These are phyloP conservation scores for Ustilago sp. DNA, from an alignment of 1,284 basidiomycete species.

Conservation along the genomic window DNA sequence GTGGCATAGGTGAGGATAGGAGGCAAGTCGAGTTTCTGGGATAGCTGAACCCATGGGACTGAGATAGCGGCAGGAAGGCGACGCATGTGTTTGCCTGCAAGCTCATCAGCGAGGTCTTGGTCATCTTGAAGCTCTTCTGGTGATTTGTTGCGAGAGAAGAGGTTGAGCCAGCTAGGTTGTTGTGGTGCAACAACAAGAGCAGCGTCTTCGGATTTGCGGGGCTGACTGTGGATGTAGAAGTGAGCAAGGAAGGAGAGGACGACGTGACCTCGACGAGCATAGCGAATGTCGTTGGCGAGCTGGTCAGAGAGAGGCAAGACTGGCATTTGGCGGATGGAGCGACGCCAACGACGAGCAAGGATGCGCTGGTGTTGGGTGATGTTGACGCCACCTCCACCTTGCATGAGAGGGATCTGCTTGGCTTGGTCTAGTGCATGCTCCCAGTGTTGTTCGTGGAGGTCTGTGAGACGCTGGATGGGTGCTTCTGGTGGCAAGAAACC, in stretches of 20 bases:
- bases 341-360: conserved; percentile 74
- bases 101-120: conserved; percentile 44
- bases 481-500: conserved; percentile 90
- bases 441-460: conserved; percentile 77
- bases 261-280: conserved; percentile 79
- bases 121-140: conserved; percentile 36
- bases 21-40: conserved; percentile 81
- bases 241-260: conserved; percentile 88
- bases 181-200: conserved; percentile 1
- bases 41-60: conserved; percentile 78
- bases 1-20: conserved; percentile 93
- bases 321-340: conserved; percentile 72
- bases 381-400: conserved; percentile 53
- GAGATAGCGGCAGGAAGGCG: conserved; percentile 80
- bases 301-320: conserved; percentile 46
- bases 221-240: conserved; percentile 84
- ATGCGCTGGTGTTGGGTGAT: conserved; percentile 37
- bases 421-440: conserved; percentile 74
- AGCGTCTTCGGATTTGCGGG: conserved; percentile 52
- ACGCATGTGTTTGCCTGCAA: conserved; percentile 67
- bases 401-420: conserved; percentile 68
- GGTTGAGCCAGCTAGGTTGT: conserved; percentile 35
- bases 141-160: conserved; percentile 35
- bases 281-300: conserved; percentile 58
- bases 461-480: conserved; percentile 77